phyloP scores from a whole-genome alignment of 2,329 filamentous ascomycete genomes.

The Verticillium nonalfalfae region DNA sequence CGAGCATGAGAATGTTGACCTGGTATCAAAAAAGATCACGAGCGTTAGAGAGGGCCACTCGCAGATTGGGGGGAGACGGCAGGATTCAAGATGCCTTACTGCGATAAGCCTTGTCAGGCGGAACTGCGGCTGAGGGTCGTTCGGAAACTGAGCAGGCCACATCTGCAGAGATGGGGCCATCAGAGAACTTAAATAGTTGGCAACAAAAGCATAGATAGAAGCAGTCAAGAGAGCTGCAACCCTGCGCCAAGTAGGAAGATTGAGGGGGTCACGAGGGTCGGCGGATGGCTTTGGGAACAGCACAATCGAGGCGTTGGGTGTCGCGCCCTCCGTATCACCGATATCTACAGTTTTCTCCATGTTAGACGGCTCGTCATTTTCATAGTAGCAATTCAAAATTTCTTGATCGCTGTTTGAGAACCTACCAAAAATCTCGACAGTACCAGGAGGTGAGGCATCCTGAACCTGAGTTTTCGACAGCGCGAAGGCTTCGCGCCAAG shows the following conservation, averaged over 20 bases:
- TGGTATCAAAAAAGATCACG: constrained; percentile 2
- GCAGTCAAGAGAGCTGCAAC: constrained; percentile 16
- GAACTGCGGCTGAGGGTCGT: constrained; percentile 13
- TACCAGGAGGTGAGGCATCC: neutral
- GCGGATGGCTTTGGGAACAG: constrained; percentile 16
- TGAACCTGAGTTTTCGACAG: neutral
- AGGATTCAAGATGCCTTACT: constrained; percentile 10
- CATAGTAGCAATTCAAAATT: too few species aligned
- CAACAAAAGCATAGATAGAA: constrained; percentile 24
- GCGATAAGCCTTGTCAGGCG: constrained; percentile 23
- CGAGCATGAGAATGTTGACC: constrained; percentile 25
- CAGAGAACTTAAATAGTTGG: constrained; percentile 23
- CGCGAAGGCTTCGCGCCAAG: neutral
- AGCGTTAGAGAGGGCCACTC: too few species aligned
- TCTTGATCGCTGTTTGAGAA: too few species aligned
- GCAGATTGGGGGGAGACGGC: too few species aligned
- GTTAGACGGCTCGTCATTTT: too few species aligned
- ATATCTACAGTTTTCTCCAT: too few species aligned
- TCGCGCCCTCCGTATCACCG: neutral
- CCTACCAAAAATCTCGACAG: neutral
- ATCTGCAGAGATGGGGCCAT: constrained; percentile 24
- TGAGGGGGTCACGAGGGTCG: constrained; percentile 28
- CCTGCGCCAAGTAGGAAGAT: constrained; percentile 25
- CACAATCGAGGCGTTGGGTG: constrained; percentile 6
- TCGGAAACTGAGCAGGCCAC: constrained; percentile 22